Evolutionary conservation across 257 asterid genomes (phyloP).

Genomic region (Plantago elongata): DNA sequence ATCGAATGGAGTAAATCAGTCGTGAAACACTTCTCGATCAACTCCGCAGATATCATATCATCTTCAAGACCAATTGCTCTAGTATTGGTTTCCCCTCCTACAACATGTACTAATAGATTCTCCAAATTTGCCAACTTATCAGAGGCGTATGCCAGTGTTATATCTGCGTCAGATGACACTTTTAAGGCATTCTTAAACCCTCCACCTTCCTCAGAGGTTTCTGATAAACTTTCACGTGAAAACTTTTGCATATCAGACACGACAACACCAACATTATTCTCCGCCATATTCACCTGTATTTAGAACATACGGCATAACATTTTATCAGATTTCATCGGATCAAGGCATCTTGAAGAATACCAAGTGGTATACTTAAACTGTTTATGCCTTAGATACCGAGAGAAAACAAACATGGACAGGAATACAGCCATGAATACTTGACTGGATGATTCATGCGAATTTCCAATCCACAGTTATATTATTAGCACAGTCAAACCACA

Average conservation of each 20-base stretch:
- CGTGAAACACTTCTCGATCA: constrained; percentile 54
- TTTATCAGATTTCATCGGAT: neutral
- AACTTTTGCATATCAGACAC: constrained; percentile 28
- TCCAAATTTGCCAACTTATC: constrained; percentile 63
- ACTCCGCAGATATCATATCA: constrained; percentile 47
- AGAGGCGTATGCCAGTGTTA: constrained; percentile 45
- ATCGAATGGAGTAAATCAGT: constrained; percentile 51
- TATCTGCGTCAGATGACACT: constrained; percentile 35
- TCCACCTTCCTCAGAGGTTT: constrained; percentile 18
- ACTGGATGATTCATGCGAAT: no score
- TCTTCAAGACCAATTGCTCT: constrained; percentile 39
- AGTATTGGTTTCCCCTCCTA: constrained; percentile 42
- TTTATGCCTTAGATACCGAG: neutral
- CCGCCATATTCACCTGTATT: neutral
- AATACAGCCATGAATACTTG: no score
- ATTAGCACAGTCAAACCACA: no score
- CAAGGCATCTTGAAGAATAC: neutral
- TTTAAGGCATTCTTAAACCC: constrained; percentile 31
- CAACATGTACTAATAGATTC: constrained; percentile 44
- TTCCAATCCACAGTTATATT: no score
- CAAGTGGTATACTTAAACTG: neutral
- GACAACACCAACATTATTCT: neutral
- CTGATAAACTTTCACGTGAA: constrained; percentile 9
- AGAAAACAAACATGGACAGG: no score
- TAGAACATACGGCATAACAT: no score